phyloP scores from a whole-genome alignment of 495 filamentous ascomycete genomes.

The Penicillium turbatum region DNA sequence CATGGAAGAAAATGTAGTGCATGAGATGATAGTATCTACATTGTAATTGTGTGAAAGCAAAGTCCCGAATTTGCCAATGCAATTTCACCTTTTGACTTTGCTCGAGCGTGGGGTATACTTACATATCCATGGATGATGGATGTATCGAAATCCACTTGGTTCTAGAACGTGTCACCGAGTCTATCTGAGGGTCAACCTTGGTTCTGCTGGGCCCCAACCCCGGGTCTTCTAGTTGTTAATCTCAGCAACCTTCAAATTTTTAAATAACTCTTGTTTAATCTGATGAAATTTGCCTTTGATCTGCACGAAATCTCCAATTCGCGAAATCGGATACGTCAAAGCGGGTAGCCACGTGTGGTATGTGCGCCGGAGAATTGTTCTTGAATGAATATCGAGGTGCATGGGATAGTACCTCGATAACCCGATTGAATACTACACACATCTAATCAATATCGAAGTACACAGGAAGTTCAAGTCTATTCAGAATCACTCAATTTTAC shows the following conservation, averaged over 20 bases:
- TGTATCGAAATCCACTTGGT: constrained; percentile 14
- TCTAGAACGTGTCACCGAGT: not conserved
- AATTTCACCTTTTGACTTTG: not conserved
- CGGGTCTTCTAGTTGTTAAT: not conserved
- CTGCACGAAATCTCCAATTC: not conserved
- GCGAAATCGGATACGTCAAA: not conserved
- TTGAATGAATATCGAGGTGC: not conserved
- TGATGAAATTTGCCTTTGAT: too few species aligned
- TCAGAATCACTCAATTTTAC: too few species aligned
- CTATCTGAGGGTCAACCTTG: not conserved
- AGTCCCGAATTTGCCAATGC: not conserved
- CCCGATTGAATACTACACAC: too few species aligned
- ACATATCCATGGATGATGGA: not conserved
- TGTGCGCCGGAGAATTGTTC: constrained; percentile 1
- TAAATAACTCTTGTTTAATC: too few species aligned
- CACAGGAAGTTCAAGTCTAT: too few species aligned
- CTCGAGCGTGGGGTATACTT: too few species aligned
- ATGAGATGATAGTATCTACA: not conserved
- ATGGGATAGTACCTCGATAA: too few species aligned
- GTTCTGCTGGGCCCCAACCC: not conserved
- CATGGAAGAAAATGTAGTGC: not conserved
- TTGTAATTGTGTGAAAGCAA: not conserved
- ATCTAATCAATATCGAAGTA: too few species aligned
- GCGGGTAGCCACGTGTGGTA: constrained; percentile 4
- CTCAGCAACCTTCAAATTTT: too few species aligned